phyloP scores from a whole-genome alignment of 805 yeast species.

The Kodamaea kakaduensis region DNA sequence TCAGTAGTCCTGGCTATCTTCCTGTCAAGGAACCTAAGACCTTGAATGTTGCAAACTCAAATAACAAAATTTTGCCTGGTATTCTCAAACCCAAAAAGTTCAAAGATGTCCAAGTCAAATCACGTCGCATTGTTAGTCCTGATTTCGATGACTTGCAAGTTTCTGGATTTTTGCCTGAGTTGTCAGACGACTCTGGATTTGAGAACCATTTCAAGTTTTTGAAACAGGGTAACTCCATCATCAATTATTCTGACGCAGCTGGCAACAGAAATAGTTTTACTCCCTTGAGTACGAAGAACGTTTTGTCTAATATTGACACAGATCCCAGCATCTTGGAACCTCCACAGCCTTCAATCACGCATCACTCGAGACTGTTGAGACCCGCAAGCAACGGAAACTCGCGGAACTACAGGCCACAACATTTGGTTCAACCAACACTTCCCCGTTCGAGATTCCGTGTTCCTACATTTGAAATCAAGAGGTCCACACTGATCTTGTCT shows the following conservation, averaged over 20 bases:
- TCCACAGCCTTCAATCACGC: slow-evolving; percentile 10
- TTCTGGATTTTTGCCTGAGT: slow-evolving; percentile 43
- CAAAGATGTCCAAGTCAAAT: slow-evolving; percentile 40
- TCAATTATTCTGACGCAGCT: slow-evolving; percentile 14
- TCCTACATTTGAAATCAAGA: slow-evolving; percentile 41
- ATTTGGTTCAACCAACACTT: neutral
- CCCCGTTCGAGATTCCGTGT: slow-evolving; percentile 32
- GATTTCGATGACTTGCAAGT: slow-evolving; percentile 39
- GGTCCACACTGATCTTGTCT: slow-evolving; percentile 31
- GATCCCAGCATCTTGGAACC: slow-evolving; percentile 17
- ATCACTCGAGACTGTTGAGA: slow-evolving; percentile 1
- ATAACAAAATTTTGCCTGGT: slow-evolving; percentile 20
- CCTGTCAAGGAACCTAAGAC: no score
- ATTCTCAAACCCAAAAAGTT: slow-evolving; percentile 28
- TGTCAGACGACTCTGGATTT: slow-evolving; percentile 47
- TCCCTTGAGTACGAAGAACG: slow-evolving; percentile 27
- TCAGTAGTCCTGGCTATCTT: no score
- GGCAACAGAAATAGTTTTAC: slow-evolving; percentile 22
- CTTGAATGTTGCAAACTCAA: no score
- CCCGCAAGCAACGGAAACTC: slow-evolving; percentile 4
- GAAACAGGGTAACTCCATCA: slow-evolving; percentile 14
- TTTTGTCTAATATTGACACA: slow-evolving; percentile 22
- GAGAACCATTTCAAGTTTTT: slow-evolving; percentile 40
- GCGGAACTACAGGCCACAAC: slow-evolving; percentile 4
- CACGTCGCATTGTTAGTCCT: slow-evolving; percentile 42